Evolutionary conservation across 1,139 yeast species (phyloP).

Genomic region (Magnusiomyces tetraspermus): DNA sequence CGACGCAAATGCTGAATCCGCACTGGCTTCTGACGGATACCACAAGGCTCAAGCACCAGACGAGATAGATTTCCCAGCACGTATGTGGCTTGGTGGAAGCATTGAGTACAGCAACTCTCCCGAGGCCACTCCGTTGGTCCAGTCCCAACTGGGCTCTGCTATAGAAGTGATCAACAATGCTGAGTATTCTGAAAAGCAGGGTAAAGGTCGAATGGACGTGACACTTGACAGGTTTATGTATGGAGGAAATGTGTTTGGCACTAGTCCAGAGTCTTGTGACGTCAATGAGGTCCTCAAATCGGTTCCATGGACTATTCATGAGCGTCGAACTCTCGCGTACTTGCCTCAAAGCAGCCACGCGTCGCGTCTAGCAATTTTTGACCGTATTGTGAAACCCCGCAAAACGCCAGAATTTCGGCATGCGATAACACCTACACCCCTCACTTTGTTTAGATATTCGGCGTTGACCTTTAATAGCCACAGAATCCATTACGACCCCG

Average conservation of each 20-base stretch:
- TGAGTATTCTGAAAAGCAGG: conserved; percentile 1
- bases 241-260: conserved; percentile 17
- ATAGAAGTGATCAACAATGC: conserved; percentile 7
- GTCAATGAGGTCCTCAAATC: too few species aligned
- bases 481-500: conserved; percentile 60
- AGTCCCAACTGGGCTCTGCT: conserved; percentile 10
- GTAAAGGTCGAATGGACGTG: conserved; percentile 23
- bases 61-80: conserved; percentile 38
- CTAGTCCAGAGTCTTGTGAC: too few species aligned
- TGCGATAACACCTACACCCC: conserved; percentile 26
- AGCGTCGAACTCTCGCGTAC: conserved; percentile 27
- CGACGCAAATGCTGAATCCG: conserved; percentile 42
- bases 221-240: conserved; percentile 25
- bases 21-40: conserved; percentile 66
- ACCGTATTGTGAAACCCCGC: conserved; percentile 9
- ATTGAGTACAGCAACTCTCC: conserved; percentile 35
- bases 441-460: conserved; percentile 50
- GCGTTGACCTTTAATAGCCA: conserved; percentile 76
- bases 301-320: conserved; percentile 25
- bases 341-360: conserved; percentile 22
- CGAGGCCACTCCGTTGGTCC: conserved; percentile 31
- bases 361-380: conserved; percentile 16
- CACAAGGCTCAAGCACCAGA: conserved; percentile 71
- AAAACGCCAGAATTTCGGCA: conserved; percentile 17
- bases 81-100: conserved; percentile 79